phyloP scores from a whole-genome alignment of 2,329 filamentous ascomycete species.

The Davidsoniella australis region DNA sequence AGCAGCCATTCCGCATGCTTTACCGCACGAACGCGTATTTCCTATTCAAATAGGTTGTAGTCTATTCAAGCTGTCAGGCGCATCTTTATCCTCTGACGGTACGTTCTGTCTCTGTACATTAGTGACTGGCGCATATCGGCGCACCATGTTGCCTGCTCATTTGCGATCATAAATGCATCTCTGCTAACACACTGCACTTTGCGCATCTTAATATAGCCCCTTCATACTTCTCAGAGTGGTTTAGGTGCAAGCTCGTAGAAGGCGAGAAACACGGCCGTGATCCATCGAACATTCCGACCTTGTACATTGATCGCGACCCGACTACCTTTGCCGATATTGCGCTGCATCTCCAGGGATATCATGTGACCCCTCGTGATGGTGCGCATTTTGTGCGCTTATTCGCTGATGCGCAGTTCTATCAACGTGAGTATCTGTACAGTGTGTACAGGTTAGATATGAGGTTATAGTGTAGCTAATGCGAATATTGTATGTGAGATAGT shows the following conservation, averaged over 20 bases:
- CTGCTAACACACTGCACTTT: background rate
- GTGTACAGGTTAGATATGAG: background rate
- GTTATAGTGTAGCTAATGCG: no score
- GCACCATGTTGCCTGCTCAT: background rate
- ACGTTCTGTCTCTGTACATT: no score
- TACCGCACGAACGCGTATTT: conserved; percentile 57
- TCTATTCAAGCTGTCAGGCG: conserved; percentile 56
- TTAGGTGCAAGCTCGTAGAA: conserved; percentile 59
- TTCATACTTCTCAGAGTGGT: conserved; percentile 92
- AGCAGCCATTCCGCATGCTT: conserved; percentile 34
- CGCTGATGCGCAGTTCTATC: conserved; percentile 91
- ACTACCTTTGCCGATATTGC: conserved; percentile 78
- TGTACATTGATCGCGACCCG: conserved; percentile 92
- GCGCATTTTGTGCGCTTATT: conserved; percentile 83
- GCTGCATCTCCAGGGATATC: conserved; percentile 81
- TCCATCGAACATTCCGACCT: conserved; percentile 44
- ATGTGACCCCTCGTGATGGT: conserved; percentile 64
- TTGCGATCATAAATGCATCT: conserved; percentile 13
- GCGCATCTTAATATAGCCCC: conserved; percentile 41
- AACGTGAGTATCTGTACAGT: conserved; percentile 30
- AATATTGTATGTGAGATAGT: conserved; percentile 30
- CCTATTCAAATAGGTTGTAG: conserved; percentile 58
- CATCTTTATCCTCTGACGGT: conserved; percentile 59
- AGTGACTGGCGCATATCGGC: background rate
- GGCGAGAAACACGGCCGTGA: conserved; percentile 37